Conservation (phyloP, 805 yeast genomes). For the Starmerella powellii region DNA sequence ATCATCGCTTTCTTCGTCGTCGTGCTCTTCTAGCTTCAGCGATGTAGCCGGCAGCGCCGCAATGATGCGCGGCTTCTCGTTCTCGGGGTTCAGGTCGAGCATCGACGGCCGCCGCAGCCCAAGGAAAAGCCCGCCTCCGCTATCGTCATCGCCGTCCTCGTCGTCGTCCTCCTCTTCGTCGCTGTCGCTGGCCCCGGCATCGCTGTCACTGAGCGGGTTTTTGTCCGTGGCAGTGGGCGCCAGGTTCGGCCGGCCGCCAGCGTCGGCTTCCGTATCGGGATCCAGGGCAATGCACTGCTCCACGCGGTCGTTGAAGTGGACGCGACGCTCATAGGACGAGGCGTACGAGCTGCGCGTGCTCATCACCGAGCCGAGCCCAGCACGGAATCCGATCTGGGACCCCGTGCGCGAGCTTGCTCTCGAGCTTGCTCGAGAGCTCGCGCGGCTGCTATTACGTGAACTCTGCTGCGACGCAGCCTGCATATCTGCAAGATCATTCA, state of each 20-base stretch:
- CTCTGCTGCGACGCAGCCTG: no score
- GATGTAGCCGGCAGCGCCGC: slow-evolving; percentile 78
- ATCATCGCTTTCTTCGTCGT: no score
- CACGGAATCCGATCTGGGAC: slow-evolving; percentile 6
- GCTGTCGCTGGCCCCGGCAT: slow-evolving; percentile 25
- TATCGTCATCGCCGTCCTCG: slow-evolving; percentile 41
- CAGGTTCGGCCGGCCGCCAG: background rate
- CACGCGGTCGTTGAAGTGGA: slow-evolving; percentile 88
- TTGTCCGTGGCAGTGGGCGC: background rate
- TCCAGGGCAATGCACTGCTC: slow-evolving; percentile 83
- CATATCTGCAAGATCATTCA: no score
- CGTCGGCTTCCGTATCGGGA: slow-evolving; percentile 18
- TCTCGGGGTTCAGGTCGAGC: slow-evolving; percentile 15
- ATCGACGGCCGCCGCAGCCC: slow-evolving; percentile 35
- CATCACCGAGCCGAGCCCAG: slow-evolving; percentile 12
- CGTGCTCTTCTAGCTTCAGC: slow-evolving; percentile 61
- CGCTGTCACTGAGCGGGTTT: background rate
- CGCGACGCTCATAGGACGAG: slow-evolving; percentile 41
- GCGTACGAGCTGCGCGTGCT: slow-evolving; percentile 11
- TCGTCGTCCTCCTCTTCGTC: slow-evolving; percentile 30
- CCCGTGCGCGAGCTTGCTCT: slow-evolving; percentile 5
- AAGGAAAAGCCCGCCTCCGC: slow-evolving; percentile 58
- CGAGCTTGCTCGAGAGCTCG: slow-evolving; percentile 3
- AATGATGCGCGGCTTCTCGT: slow-evolving; percentile 41
- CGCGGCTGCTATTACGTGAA: no score